A percentile compares a stretch with the other conserved stretches of the same genome.
Conservation (phyloP, 306 rosid species). For the Parietaria judaica region DNA sequence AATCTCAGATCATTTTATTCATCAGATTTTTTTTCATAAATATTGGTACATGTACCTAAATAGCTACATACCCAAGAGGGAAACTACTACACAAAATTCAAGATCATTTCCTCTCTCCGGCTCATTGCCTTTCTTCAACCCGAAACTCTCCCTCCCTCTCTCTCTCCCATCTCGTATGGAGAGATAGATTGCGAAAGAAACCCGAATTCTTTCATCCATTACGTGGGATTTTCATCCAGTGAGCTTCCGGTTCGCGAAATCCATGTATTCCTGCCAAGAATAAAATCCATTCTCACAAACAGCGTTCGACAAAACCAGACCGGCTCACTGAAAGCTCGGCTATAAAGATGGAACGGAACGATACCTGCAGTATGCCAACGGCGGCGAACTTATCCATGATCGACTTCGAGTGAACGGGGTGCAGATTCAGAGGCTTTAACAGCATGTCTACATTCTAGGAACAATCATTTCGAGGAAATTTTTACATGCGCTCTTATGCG, state of each 20-base stretch:
- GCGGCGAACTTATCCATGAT: conserved; percentile 86
- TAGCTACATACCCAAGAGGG: no score
- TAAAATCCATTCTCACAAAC: conserved; percentile 5
- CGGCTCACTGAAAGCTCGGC: not conserved
- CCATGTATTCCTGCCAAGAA: conserved; percentile 64
- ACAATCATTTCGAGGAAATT: conserved; percentile 3
- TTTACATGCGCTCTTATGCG: not conserved
- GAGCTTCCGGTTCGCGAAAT: conserved; percentile 52
- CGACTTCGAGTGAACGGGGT: conserved; percentile 43
- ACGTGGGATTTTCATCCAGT: conserved; percentile 1
- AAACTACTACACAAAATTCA: no score
- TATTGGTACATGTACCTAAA: no score
- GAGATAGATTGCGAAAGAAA: no score
- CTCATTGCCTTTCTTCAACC: no score
- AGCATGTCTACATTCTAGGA: conserved; percentile 58
- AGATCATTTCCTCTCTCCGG: no score
- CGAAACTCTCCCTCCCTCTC: no score
- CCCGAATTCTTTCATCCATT: no score
- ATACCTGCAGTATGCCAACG: conserved; percentile 86
- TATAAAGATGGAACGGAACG: not conserved
- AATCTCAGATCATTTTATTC: no score
- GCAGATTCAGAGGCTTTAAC: conserved; percentile 46
- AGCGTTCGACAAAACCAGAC: no score
- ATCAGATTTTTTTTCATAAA: no score
- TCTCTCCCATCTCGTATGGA: no score